Conservation (phyloP, 495 filamentous ascomycete genomes). For the Durotheca rogersii region DNA sequence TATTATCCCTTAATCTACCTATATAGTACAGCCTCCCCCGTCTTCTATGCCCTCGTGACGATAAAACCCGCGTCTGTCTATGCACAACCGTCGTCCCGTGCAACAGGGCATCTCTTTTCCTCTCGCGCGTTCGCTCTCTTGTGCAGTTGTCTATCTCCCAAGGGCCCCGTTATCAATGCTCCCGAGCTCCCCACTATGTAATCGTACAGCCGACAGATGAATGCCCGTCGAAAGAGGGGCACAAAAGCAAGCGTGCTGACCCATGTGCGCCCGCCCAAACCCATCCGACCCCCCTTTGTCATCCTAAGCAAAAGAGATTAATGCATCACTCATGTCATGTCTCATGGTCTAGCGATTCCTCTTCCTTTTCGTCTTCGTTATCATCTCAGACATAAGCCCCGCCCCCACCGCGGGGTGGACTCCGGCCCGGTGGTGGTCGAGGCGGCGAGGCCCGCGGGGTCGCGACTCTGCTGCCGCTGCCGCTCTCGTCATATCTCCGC, state of each 20-base stretch:
- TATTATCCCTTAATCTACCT: background rate
- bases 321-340: constrained; percentile 34
- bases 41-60: constrained; percentile 14
- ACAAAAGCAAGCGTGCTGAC: no score
- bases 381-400: constrained; percentile 33
- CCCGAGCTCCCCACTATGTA: no score
- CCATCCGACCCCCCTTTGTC: no score
- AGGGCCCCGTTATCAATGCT: no score
- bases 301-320: constrained; percentile 25
- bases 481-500: constrained; percentile 27
- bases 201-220: constrained; percentile 19
- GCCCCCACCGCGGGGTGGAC: constrained; percentile 24
- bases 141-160: no score
- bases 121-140: constrained; percentile 1
- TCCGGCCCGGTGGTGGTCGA: constrained; percentile 23
- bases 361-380: no score
- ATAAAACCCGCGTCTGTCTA: constrained; percentile 18
- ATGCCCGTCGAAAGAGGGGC: constrained; percentile 3
- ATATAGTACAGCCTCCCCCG: constrained; percentile 26
- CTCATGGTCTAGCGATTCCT: constrained; percentile 27
- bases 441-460: constrained; percentile 24
- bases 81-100: constrained; percentile 15
- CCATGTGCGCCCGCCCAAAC: no score
- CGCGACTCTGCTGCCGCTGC: constrained; percentile 19
- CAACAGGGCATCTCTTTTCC: constrained; percentile 2